These are phyloP conservation scores for Abortiporus biennis DNA, from an alignment of 1,284 basidiomycete species.

Conservation along the genomic window DNA sequence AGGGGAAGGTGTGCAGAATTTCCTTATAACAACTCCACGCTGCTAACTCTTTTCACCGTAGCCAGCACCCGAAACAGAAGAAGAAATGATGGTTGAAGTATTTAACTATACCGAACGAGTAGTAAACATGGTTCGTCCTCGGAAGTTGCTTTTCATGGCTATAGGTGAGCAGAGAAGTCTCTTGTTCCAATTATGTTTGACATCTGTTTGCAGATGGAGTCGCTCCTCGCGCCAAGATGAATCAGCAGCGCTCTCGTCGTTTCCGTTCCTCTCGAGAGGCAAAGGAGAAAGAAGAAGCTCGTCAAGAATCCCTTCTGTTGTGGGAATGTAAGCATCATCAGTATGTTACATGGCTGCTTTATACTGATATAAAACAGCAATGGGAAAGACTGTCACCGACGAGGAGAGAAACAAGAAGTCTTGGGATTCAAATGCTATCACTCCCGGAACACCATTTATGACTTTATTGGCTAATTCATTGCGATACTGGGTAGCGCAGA, in stretches of 20 bases:
- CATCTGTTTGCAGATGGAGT: constrained; percentile 71
- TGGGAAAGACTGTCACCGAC: constrained; percentile 87
- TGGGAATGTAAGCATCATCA: constrained; percentile 65
- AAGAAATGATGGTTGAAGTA: constrained; percentile 99
- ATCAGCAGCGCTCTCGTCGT: constrained; percentile 94
- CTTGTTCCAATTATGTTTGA: constrained; percentile 3
- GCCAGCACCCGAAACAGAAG: constrained; percentile 95
- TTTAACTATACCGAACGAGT: constrained; percentile 97
- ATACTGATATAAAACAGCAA: constrained; percentile 41
- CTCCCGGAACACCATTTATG: constrained; percentile 99
- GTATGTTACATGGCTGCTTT: not conserved
- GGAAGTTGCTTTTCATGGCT: constrained; percentile 96
- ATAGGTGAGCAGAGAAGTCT: constrained; percentile 60
- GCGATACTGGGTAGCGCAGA: constrained; percentile 95
- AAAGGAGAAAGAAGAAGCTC: constrained; percentile 86
- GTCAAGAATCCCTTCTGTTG: constrained; percentile 72
- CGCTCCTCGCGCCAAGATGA: constrained; percentile 98
- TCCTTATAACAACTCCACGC: constrained; percentile 6
- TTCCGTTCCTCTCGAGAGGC: constrained; percentile 96
- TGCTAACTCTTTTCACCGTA: constrained; percentile 24
- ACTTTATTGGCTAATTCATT: constrained; percentile 83
- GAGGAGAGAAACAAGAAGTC: constrained; percentile 81
- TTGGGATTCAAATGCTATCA: constrained; percentile 99
- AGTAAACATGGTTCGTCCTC: constrained; percentile 94
- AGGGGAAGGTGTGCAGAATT: constrained; percentile 67